phyloP scores from a whole-genome alignment of 2,329 filamentous ascomycete species.

The Nigrograna mackinnonii region DNA sequence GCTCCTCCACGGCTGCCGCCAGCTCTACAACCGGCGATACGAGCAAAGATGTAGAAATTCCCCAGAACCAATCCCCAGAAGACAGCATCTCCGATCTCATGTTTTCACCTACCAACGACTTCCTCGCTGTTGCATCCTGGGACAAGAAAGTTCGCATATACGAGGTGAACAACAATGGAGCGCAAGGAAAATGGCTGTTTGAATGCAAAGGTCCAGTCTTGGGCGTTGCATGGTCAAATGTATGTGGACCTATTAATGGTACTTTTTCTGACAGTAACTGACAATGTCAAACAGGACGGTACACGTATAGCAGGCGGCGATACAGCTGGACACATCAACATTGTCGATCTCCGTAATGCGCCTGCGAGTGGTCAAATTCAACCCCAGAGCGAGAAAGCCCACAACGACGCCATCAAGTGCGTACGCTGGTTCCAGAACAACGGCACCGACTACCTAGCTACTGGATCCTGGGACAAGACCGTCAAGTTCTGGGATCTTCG shows the following conservation, averaged over 20 bases:
- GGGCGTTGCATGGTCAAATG: constrained; percentile 78
- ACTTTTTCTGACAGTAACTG: constrained; percentile 7
- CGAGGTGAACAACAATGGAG: constrained; percentile 77
- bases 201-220: constrained; percentile 86
- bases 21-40: constrained; percentile 86
- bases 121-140: constrained; percentile 91
- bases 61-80: constrained; percentile 68
- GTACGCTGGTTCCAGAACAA: constrained; percentile 67
- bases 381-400: constrained; percentile 56
- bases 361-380: constrained; percentile 28
- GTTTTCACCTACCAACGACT: constrained; percentile 78
- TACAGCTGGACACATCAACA: constrained; percentile 86
- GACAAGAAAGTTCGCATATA: constrained; percentile 98
- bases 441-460: constrained; percentile 80
- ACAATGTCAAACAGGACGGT: constrained; percentile 68
- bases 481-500: constrained; percentile 89
- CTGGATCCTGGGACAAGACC: constrained; percentile 90
- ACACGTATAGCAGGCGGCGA: constrained; percentile 84
- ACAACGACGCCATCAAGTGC: constrained; percentile 80
- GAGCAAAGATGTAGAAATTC: constrained; percentile 82
- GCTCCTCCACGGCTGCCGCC: constrained; percentile 53
- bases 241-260: background rate
- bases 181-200: constrained; percentile 82
- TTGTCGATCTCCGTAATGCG: constrained; percentile 73
- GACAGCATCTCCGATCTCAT: constrained; percentile 87